Evolutionary conservation across 2,329 filamentous ascomycete species (phyloP).

Genomic region (Pseudopithomyces chartarum): DNA sequence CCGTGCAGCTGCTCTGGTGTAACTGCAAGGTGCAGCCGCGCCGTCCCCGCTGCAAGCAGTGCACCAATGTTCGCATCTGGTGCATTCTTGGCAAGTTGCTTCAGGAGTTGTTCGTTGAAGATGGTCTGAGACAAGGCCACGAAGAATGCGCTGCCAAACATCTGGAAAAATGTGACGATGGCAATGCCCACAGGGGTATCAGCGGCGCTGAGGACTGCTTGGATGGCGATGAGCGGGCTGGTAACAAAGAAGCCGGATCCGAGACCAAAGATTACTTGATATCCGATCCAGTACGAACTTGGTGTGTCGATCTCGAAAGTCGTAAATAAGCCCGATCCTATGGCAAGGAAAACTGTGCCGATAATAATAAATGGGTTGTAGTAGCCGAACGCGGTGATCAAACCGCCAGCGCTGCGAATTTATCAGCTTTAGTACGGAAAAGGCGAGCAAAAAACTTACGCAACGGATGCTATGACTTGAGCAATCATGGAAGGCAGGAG

Average conservation of each 20-base stretch:
- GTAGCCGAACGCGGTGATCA: slow-evolving; percentile 35
- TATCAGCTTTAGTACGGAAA: not conserved
- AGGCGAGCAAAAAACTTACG: slow-evolving; percentile 10
- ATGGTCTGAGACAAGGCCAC: slow-evolving; percentile 68
- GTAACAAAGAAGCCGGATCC: slow-evolving; percentile 49
- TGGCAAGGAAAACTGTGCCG: slow-evolving; percentile 30
- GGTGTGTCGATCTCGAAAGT: slow-evolving; percentile 19
- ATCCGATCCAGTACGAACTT: slow-evolving; percentile 32
- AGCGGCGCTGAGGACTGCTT: slow-evolving; percentile 41
- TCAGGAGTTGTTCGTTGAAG: slow-evolving; percentile 67
- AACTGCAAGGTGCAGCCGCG: slow-evolving; percentile 60
- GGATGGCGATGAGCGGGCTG: slow-evolving; percentile 46
- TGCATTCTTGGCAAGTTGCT: slow-evolving; percentile 49
- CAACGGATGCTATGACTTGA: slow-evolving; percentile 42
- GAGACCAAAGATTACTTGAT: slow-evolving; percentile 36
- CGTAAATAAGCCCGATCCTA: slow-evolving; percentile 29
- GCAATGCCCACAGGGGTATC: slow-evolving; percentile 49
- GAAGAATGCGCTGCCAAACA: slow-evolving; percentile 69
- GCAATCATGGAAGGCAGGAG: slow-evolving; percentile 40
- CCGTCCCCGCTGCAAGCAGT: slow-evolving; percentile 55
- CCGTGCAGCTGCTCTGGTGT: slow-evolving; percentile 52
- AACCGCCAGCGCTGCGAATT: slow-evolving; percentile 26
- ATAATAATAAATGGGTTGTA: slow-evolving; percentile 43
- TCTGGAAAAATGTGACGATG: slow-evolving; percentile 62
- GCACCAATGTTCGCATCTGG: slow-evolving; percentile 45